Percentiles rank a stretch among this genome's conserved stretches.
phyloP scores from a whole-genome alignment of 345 rosid genomes.

The Linum usitatissimum region DNA sequence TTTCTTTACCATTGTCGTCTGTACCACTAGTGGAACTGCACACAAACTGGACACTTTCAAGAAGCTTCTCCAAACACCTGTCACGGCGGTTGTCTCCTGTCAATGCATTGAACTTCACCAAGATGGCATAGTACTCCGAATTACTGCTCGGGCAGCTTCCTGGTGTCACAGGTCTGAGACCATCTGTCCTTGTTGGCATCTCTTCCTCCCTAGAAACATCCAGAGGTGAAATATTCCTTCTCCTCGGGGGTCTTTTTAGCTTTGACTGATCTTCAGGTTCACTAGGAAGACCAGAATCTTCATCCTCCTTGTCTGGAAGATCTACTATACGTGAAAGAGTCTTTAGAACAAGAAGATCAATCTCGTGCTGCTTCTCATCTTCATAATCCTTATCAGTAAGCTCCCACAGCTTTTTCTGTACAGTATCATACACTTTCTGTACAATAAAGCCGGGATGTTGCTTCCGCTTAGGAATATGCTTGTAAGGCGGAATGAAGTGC shows the following conservation, averaged over 20 bases:
- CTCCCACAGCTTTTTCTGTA: slow-evolving; percentile 52
- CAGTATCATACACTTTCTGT: slow-evolving; percentile 66
- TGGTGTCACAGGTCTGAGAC: slow-evolving; percentile 59
- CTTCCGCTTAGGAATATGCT: slow-evolving; percentile 74
- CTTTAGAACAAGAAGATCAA: slow-evolving; percentile 71
- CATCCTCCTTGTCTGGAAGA: slow-evolving; percentile 48
- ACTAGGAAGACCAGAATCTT: slow-evolving; percentile 16
- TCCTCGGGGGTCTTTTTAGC: slow-evolving; percentile 37
- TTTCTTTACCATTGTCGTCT: slow-evolving; percentile 29
- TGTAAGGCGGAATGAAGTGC: slow-evolving; percentile 79
- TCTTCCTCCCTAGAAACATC: slow-evolving; percentile 81
- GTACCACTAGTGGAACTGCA: slow-evolving; percentile 38
- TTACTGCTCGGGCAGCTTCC: slow-evolving; percentile 59
- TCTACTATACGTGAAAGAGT: slow-evolving; percentile 53
- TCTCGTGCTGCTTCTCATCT: slow-evolving; percentile 60
- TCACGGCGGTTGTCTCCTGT: slow-evolving; percentile 78
- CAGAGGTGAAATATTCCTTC: slow-evolving; percentile 44
- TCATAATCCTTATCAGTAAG: slow-evolving; percentile 71
- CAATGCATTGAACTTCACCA: slow-evolving; percentile 44
- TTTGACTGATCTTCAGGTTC: slow-evolving; percentile 45
- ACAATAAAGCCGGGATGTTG: slow-evolving; percentile 89
- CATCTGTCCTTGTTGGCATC: slow-evolving; percentile 30
- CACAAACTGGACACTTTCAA: slow-evolving; percentile 57
- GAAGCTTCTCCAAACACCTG: slow-evolving; percentile 83
- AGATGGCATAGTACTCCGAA: slow-evolving; percentile 45